Evolutionary conservation across 768 basidiomycete genomes (phyloP), one percentile per base, ranked within the genome.

Genomic region (Suillus plorans): DNA sequence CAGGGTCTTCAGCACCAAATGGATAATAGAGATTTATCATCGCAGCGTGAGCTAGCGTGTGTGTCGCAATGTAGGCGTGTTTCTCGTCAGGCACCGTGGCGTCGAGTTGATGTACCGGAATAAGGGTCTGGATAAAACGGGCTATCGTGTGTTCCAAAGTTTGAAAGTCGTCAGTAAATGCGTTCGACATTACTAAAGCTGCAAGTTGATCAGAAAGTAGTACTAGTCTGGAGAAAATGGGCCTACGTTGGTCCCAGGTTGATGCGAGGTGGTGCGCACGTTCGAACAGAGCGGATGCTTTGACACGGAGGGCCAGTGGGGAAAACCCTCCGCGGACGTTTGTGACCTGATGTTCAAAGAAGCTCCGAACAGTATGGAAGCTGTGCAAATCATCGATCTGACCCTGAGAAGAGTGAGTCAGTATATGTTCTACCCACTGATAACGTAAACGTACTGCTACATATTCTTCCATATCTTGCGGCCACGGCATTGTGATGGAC

Each of bases 251-350:
- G 71, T 82, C 84, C 87, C 87, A 91, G 68, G 77, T 82, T 28
- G 82, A 80, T 28, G 88, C 80, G 45, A 92, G 75, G 63, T 80
- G 79, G 67, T 88, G 84, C 41, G 91, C 90, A 55, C 85, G 85
- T 60, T 91, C 84, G 69, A 89, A 89, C 28, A 94, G 81, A 13
- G 89, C 83, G n/a, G 91, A 87, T 20, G 90, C 89, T 75, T 93
- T 93, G 61, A 83, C 88, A 66, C 89, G 86, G 68, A 91, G 76
- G 14, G 90, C 86, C 55, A 82, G 79, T 39, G 84, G 80, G 10
- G 89, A 88, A 74, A 88, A 91, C 42, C 85, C 85, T 58, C 80
- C 82, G 37, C 73, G 73, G 13, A 78, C 72, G 42, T 81, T 78
- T 5, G 84, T 81, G 44, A 85, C 77, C 62, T 84, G 85, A 42